Conservation (phyloP, 495 filamentous ascomycete species). For the Daldinia grandis region DNA sequence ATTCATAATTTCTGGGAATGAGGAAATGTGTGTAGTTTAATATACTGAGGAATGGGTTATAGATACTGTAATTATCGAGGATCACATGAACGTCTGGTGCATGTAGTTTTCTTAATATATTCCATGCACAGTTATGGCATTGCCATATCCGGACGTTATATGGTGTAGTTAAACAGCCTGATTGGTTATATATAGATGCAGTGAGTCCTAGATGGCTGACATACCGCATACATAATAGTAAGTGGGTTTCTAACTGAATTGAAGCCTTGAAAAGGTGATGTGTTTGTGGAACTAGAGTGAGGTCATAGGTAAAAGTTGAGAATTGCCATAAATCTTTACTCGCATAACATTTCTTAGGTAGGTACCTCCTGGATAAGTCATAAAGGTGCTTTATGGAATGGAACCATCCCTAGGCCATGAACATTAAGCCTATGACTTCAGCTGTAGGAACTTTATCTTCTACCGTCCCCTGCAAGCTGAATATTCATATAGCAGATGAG, state of each 20-base stretch:
- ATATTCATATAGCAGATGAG: slow-evolving; percentile 8
- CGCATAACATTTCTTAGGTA: neutral
- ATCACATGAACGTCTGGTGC: no score
- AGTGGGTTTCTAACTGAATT: no score
- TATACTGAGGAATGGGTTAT: no score
- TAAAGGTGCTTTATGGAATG: no score
- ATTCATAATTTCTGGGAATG: no score
- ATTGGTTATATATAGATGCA: neutral
- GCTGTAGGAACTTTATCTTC: slow-evolving; percentile 16
- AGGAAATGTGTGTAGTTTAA: no score
- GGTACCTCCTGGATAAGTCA: neutral
- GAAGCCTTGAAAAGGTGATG: no score
- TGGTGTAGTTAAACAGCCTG: neutral
- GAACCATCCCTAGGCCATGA: neutral
- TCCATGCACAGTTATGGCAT: neutral
- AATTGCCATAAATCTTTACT: neutral
- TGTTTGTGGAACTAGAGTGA: neutral
- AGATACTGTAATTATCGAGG: no score
- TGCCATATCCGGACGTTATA: neutral
- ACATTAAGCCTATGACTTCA: neutral
- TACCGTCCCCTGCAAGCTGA: slow-evolving; percentile 16
- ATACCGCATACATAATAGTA: neutral
- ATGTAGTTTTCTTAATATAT: no score
- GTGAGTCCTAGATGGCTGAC: neutral
- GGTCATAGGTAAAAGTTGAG: neutral